Evolutionary conservation across 2,329 filamentous ascomycete species (phyloP), one percentile per base, ranked within the genome.

Genomic region (Graphiopsis chlorocephala): DNA sequence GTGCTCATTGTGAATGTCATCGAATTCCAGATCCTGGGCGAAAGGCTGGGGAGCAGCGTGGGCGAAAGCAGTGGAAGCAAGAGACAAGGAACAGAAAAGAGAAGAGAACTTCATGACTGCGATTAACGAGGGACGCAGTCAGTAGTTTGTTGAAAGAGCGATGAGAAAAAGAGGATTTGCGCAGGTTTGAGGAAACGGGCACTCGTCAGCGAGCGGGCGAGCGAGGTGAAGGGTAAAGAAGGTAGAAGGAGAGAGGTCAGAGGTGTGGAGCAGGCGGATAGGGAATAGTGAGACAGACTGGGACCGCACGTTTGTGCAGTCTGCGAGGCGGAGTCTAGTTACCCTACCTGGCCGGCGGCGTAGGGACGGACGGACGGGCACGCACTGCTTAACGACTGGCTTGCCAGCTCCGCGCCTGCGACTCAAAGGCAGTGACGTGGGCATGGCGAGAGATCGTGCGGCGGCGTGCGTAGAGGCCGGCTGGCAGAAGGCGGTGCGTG

Each of bases 21-120:
- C 47, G 45, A 61, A 45, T 2, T 45, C 38, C 38, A 45, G 45
- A 52, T 61, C 47, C n/a, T 56, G 45, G 56, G 35, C 25, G 25
- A 59, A 59, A 14, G 47, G 47, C 47, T 59, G 33, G 55, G 31
- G 63, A 31, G 35, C 47, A 26, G 55, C 56, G 47, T 64, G 61
- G 28, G 65, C 52, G 53, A 66, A 29, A 33, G 64, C 53, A 33
- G 65, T 56, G 10, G 48, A 52, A 48, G 62, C 45, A 38, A 64
- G 25, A 48, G 65, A 64, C 23, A 64, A 53, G 33, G 47, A 33
- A 48, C 59, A 45, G 42, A 64, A 61, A 64, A 68, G 65, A 26
- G 65, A 66, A 55, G 60, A 50, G 63, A 68, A 53, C 66, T 64
- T 68, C 66, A 68, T 68, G 42, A 38, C 53, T 45, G 62, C 62